Evolutionary conservation across 2,329 filamentous ascomycete species (phyloP), one percentile per base, ranked within the genome.

Genomic region (Fusarium ambrosium): DNA sequence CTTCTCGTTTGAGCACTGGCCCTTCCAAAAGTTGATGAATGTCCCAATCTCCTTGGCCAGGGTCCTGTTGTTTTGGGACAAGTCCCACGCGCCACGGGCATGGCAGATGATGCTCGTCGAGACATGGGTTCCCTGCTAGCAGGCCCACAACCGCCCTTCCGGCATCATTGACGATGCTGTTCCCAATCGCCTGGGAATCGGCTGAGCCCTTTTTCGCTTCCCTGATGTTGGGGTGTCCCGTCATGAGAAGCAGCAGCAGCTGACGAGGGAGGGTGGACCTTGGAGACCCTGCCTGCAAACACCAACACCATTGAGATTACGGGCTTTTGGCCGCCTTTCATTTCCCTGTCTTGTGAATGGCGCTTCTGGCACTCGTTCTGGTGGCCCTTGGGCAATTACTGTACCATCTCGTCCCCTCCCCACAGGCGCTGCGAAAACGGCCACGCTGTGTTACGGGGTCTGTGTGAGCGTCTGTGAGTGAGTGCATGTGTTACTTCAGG

Each of bases 151-250:
- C 72, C 69, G 68, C 51, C 58, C 45, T 68, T 68, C 66, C 65
- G 53, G 68, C 70, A 65, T 65, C 67, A 60, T 76, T 66, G 64
- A 70, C 69, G 64, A 70, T 72, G 29, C 62, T 70, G 73, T 77
- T 76, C 71, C 77, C 74, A 75, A 71, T 75, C 73, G 68, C 66
- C 68, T 78, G 74, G 76, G 67, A 73, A 73, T 77, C 67, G 66
- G 71, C 76, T 68, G 71, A 53, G 62, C 65, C 45, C 45, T 51
- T 27, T 51, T 69, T 65, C 39, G 18, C 34, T 53, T 61, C 43
- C 64, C 39, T 51, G 27, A 34, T 34, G 69, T 66, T 70, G 48
- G 65, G 62, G 65, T 62, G 53, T 55, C 51, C 56, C 70, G 53
- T 70, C 63, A 51, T 56, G 20, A 62, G 61, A 36, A 51, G 45